These are phyloP conservation scores for Euphorbia celastroides DNA, from an alignment of 441 rosid genomes.

Conservation along the genomic window DNA sequence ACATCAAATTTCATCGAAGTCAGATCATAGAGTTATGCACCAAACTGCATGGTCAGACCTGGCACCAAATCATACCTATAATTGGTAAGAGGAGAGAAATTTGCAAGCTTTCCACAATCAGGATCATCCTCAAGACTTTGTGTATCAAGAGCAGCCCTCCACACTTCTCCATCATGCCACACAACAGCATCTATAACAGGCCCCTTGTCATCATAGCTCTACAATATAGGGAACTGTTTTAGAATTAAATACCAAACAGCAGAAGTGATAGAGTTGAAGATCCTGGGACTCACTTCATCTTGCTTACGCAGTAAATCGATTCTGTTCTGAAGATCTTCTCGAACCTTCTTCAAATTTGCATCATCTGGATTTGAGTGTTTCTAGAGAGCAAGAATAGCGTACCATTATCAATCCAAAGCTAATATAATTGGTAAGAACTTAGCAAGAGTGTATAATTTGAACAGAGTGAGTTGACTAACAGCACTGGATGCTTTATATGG, in stretches of 20 bases:
- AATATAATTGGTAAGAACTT: too few species aligned
- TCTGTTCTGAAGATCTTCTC: conserved; percentile 79
- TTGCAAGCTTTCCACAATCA: conserved; percentile 71
- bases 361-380: conserved; percentile 72
- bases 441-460: too few species aligned
- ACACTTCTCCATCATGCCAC: conserved; percentile 94
- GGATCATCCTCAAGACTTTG: conserved; percentile 81
- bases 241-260: conserved; percentile 9
- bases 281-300: conserved; percentile 59
- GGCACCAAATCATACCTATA: conserved; percentile 44
- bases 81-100: conserved; percentile 73
- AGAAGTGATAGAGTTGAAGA: conserved; percentile 17
- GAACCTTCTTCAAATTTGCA: conserved; percentile 55
- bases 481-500: not conserved
- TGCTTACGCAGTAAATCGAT: conserved; percentile 75
- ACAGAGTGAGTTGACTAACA: not conserved
- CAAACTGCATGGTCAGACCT: not conserved
- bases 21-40: conserved; percentile 5
- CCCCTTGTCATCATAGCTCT: conserved; percentile 94
- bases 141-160: conserved; percentile 95
- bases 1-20: conserved; percentile 1
- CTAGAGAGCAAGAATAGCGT: conserved; percentile 35
- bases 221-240: conserved; percentile 16
- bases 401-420: conserved; percentile 10
- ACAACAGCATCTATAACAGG: conserved; percentile 93